Percentiles rank a stretch among this genome's conserved stretches.
Evolutionary conservation across 2,329 filamentous ascomycete species (phyloP).

Genomic region (Botrytis tulipae): DNA sequence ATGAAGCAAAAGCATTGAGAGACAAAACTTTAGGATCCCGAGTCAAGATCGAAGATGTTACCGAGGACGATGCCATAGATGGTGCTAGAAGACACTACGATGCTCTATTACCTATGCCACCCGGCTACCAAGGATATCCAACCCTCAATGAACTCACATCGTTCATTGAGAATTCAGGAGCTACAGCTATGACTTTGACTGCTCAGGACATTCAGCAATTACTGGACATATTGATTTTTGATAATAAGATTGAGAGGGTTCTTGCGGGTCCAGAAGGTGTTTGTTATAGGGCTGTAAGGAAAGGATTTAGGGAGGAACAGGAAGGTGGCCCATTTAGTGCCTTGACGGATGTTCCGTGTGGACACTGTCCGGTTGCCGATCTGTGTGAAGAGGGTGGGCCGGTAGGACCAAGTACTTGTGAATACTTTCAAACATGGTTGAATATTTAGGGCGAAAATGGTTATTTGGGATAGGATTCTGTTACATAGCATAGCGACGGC

Average conservation of each 20-base stretch:
- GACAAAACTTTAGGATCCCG: slow-evolving; percentile 28
- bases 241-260: slow-evolving; percentile 74
- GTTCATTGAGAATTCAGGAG: slow-evolving; percentile 65
- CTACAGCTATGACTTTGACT: slow-evolving; percentile 67
- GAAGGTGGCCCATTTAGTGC: slow-evolving; percentile 46
- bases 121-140: slow-evolving; percentile 75
- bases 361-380: slow-evolving; percentile 87
- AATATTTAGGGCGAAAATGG: slow-evolving; percentile 34
- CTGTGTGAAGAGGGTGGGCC: slow-evolving; percentile 88
- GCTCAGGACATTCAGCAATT: slow-evolving; percentile 81
- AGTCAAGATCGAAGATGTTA: slow-evolving; percentile 23
- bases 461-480: slow-evolving; percentile 21
- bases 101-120: slow-evolving; percentile 49
- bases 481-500: slow-evolving; percentile 37
- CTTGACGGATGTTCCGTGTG: slow-evolving; percentile 83
- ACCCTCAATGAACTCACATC: slow-evolving; percentile 75
- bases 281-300: slow-evolving; percentile 40
- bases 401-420: slow-evolving; percentile 84
- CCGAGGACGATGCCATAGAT: slow-evolving; percentile 27
- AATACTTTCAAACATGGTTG: slow-evolving; percentile 88
- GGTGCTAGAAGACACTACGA: slow-evolving; percentile 27
- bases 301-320: slow-evolving; percentile 35
- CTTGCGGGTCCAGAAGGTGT: slow-evolving; percentile 35
- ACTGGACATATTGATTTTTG: slow-evolving; percentile 83
- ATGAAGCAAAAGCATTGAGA: slow-evolving; percentile 39